Evolutionary conservation across 768 basidiomycete genomes (phyloP), one percentile per base, ranked within the genome.

Genomic region (Dioszegia aurantiaca): DNA sequence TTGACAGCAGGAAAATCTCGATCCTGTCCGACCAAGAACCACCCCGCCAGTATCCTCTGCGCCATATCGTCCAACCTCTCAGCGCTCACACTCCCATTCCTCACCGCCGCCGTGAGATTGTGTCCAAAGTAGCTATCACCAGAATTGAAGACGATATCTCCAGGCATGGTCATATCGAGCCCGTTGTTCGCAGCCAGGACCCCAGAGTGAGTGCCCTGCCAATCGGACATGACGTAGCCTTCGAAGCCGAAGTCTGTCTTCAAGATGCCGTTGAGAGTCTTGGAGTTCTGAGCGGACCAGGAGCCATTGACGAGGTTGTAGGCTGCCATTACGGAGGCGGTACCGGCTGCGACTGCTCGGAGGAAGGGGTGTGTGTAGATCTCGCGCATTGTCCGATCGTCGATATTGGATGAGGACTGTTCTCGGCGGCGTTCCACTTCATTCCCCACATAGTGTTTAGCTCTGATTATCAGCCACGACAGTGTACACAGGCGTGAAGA

Each of bases 11-110:
- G 89, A 76, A 82, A 92, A 12, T 77, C 75, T 6, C 63, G 2
- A 14, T 78, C 74, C 59, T 79, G 79, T 4, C 69, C 75, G 14
- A 70, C 33, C 23, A 77, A 59, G 58, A 65, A 79, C 62, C 66
- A 80, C 0, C 65, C 66, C 17, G 86, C 85, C 10, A 88, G 70
- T 58, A 88, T 85, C 19, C 87, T 83, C 2, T 82, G 82, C 0
- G 87, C 87, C 81, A 88, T 82, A 70, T 89, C 84, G 78, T 83
- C 65, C 28, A 76, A 21, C 19, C 77, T 57, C 2, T 45, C 66
- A n/a, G 46, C 36, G 16, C 86, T 81, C 51, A 92, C 87, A 2
- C 83, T 85, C 39, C 85, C 85, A 70, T 90, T 87, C 45, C 81
- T 77, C 17, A 92, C 88, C 47, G 80, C 85, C 26, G 79, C 79